phyloP scores from a whole-genome alignment of 2,329 filamentous ascomycete species.

The Botryotinia calthae region DNA sequence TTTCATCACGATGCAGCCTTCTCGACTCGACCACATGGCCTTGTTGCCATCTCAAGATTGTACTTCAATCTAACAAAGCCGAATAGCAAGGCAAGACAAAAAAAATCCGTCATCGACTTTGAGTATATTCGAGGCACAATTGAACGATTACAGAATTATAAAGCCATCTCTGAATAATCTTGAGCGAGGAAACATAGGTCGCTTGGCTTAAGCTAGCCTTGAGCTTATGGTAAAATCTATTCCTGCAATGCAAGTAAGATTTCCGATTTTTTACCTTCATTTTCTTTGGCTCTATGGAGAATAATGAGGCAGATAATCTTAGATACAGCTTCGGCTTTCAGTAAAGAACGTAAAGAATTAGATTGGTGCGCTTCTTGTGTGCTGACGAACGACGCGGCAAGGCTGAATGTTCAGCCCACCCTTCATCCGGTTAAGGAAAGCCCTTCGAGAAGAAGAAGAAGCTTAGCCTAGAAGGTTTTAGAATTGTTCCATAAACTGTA shows the following conservation, averaged over 20 bases:
- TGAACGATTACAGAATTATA: background rate
- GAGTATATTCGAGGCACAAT: background rate
- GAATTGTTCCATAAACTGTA: background rate
- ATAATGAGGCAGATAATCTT: background rate
- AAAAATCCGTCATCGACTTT: background rate
- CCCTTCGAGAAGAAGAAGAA: background rate
- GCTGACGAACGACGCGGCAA: background rate
- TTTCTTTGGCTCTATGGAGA: background rate
- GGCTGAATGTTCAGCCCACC: background rate
- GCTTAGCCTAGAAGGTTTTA: background rate
- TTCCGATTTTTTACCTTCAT: background rate
- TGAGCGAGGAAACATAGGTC: background rate
- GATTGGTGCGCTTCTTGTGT: background rate
- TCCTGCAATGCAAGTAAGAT: background rate
- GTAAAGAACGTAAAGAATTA: background rate
- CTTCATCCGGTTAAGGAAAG: too few species aligned
- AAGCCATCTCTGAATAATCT: background rate
- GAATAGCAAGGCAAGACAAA: background rate
- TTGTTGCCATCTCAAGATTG: constrained; percentile 1
- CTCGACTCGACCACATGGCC: background rate
- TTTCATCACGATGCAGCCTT: background rate
- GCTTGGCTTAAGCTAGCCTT: background rate
- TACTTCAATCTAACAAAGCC: background rate
- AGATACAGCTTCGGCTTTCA: background rate
- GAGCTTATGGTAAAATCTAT: background rate